Conservation (phyloP, 768 basidiomycete species). For the Termitomyces sp. region DNA sequence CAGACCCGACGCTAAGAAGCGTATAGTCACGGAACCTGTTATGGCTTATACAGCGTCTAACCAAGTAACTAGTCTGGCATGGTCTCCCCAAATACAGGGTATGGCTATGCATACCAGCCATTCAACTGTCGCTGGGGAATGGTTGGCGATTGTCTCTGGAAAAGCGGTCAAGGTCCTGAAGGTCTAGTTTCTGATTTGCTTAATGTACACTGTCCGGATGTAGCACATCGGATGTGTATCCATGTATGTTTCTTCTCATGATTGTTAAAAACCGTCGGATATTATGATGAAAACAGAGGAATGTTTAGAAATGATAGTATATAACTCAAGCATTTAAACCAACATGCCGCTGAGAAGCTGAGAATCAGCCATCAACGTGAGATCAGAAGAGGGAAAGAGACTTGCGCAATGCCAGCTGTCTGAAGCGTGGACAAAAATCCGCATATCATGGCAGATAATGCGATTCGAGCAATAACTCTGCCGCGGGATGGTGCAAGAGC, state of each 20-base stretch:
- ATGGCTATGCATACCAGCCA: constrained; percentile 73
- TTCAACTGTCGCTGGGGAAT: constrained; percentile 73
- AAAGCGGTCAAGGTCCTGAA: constrained; percentile 79
- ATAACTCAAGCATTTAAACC: constrained; percentile 5
- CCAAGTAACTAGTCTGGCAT: constrained; percentile 81
- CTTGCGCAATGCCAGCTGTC: constrained; percentile 23
- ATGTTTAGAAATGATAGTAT: background rate
- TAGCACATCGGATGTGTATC: no score
- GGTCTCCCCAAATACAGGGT: constrained; percentile 82
- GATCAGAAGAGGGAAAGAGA: background rate
- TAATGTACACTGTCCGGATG: no score
- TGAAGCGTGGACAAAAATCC: constrained; percentile 32
- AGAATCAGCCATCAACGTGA: constrained; percentile 10
- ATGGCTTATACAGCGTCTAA: constrained; percentile 78
- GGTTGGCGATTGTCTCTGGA: constrained; percentile 81
- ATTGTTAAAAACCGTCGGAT: background rate
- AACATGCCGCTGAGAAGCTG: constrained; percentile 16
- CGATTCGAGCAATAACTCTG: constrained; percentile 65
- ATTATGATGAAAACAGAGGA: background rate
- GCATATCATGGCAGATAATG: constrained; percentile 43
- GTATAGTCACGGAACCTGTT: constrained; percentile 65
- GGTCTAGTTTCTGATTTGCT: constrained; percentile 42
- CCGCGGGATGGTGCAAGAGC: constrained; percentile 48
- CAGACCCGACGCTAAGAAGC: constrained; percentile 75
- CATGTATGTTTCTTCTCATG: background rate